Percentiles rank a stretch among this genome's conserved stretches.
phyloP scores from a whole-genome alignment of 1,139 yeast species.

The Blastobotrys illinoisensis region DNA sequence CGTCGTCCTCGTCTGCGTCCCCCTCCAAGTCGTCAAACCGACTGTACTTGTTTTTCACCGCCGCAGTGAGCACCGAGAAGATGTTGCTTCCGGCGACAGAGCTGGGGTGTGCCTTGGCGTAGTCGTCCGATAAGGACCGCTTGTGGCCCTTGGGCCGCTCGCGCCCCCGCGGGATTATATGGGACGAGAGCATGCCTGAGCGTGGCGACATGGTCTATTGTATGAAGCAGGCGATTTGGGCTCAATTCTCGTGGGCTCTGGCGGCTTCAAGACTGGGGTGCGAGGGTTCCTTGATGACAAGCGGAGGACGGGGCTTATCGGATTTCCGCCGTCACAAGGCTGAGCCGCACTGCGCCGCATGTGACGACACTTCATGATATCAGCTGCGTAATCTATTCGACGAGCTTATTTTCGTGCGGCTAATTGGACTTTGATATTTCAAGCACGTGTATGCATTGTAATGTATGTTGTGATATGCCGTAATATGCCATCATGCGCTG shows the following conservation, averaged over 20 bases:
- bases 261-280: too few relatives aligned
- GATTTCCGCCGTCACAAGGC: neutral
- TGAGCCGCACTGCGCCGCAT: neutral
- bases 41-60: conserved; percentile 18
- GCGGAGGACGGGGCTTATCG: neutral
- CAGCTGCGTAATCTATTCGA: neutral
- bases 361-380: neutral
- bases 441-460: too few relatives aligned
- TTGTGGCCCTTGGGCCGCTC: neutral
- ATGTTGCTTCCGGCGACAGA: conserved; percentile 7
- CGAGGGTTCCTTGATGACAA: too few relatives aligned
- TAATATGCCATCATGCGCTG: too few relatives aligned
- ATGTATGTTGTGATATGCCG: too few relatives aligned
- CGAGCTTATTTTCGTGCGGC: too few relatives aligned
- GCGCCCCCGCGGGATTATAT: conserved; percentile 5
- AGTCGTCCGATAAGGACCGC: conserved; percentile 13
- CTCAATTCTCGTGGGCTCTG: neutral
- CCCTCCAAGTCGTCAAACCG: conserved; percentile 25
- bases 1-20: conserved; percentile 23
- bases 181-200: conserved; percentile 5
- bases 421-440: too few relatives aligned
- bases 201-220: neutral
- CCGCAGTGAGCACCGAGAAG: conserved; percentile 24
- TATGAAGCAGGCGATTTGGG: too few relatives aligned
- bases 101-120: conserved; percentile 12